Evolutionary conservation across 1,139 yeast species (phyloP), one percentile per base, ranked within the genome.

Genomic region (Yamadazyma jaroonii): DNA sequence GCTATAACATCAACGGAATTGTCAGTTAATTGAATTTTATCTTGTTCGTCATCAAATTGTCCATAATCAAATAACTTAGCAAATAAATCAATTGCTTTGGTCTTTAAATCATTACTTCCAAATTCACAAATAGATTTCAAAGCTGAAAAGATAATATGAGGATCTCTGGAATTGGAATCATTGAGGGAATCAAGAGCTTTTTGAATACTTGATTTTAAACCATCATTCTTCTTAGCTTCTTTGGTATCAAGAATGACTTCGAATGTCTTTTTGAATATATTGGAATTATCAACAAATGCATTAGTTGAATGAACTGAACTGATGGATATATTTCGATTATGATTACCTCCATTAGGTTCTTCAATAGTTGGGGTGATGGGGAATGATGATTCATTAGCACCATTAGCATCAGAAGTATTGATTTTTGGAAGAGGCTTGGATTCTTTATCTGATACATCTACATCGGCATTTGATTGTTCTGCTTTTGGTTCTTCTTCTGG

Each of bases 1-100:
- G 95, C 79, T 23, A 90, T 87, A 9, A 89, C 84, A 46, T 84
- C 84, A 22, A 94, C 85, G 1, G 96, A 89, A 13, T 85, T 85
- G 53, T 89, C 95, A 25, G 95, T 80, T 42, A 89, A 57, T 20
- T 76, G 74, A 17, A 80, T 72, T 36, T 72, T 71, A 35, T 68
- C 74, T 4, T 41, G 45, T 29, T 59, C 61, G 41, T 62, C 65
- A 27, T 62, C 70, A 44, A 67, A 68, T 38, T 59, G 67, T 3
- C 69, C 67, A 42, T 64, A 65, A 47, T 71, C 76, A 42, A 71
- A 71, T 24, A 70, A 51, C 46, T 71, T 69, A 20, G 74, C 74
- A 46, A 71, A 71, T 6, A 69, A 54, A 42, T 69, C 77, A 33
- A 71, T 62, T 3, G 76, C 73, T 38, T 58, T 62, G 0, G 67